Conservation (phyloP, 2,329 filamentous ascomycete genomes). For the Chrysosphaeria jannelii region DNA sequence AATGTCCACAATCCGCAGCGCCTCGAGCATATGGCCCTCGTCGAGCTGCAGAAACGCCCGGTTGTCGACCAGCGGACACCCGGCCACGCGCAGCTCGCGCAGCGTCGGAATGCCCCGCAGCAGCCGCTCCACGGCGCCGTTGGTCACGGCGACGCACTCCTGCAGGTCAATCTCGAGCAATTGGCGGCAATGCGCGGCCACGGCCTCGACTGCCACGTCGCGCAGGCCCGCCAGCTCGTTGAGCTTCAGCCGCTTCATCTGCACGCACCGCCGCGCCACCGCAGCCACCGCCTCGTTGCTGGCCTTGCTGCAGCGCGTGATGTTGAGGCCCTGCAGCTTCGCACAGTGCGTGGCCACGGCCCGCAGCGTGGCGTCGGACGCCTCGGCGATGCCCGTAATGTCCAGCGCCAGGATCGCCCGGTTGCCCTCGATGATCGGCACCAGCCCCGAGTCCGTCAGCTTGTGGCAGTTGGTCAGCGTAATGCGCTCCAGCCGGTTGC, state of each 20-base stretch:
- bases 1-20: conserved; percentile 73
- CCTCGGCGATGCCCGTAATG: conserved; percentile 55
- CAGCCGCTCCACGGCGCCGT: conserved; percentile 55
- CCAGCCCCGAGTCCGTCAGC: conserved; percentile 60
- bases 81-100: conserved; percentile 67
- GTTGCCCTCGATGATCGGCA: conserved; percentile 51
- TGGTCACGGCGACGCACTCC: conserved; percentile 53
- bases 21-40: conserved; percentile 40
- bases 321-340: conserved; percentile 71
- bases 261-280: conserved; percentile 55
- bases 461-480: conserved; percentile 73
- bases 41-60: conserved; percentile 63
- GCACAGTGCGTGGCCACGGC: conserved; percentile 56
- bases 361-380: conserved; percentile 55
- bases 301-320: conserved; percentile 59
- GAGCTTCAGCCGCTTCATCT: conserved; percentile 81
- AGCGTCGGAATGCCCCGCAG: conserved; percentile 51
- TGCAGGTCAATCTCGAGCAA: conserved; percentile 92
- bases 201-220: conserved; percentile 53
- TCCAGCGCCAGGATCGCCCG: conserved; percentile 63
- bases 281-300: conserved; percentile 62
- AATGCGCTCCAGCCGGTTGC: conserved; percentile 73
- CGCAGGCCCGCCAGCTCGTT: conserved; percentile 74
- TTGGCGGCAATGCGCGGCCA: conserved; percentile 67
- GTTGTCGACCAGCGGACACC: conserved; percentile 63